These are phyloP conservation scores for Oenanthe javanica DNA, from an alignment of 140 eudicot genomes.

Conservation along the genomic window DNA sequence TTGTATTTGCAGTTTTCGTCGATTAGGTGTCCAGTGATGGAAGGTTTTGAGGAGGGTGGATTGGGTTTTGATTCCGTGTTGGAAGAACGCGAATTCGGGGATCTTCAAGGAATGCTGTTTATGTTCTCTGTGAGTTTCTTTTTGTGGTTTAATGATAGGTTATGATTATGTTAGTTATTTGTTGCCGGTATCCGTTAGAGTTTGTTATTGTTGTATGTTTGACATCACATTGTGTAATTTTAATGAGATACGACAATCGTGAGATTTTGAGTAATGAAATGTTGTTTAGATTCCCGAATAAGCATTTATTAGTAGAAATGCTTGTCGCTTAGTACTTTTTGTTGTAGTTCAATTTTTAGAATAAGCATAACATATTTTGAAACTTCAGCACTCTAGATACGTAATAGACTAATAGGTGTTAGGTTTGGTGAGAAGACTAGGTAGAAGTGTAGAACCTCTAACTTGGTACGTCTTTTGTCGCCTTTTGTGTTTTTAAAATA, in stretches of 20 bases:
- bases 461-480: not conserved
- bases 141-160: not conserved
- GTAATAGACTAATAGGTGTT: not conserved
- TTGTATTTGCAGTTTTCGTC: conserved; percentile 54
- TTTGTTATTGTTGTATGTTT: not conserved
- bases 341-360: not conserved
- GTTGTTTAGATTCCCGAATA: not conserved
- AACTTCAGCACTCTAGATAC: not conserved
- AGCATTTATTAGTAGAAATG: not conserved
- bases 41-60: conserved; percentile 16
- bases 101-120: conserved; percentile 83
- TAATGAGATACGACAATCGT: not conserved
- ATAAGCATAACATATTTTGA: not conserved
- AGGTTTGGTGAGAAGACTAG: not conserved
- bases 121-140: conserved; percentile 83
- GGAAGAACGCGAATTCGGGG: conserved; percentile 65
- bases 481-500: not conserved
- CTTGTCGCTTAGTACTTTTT: not conserved
- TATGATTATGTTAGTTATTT: not conserved
- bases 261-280: not conserved
- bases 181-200: not conserved
- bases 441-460: too few relatives aligned
- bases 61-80: conserved; percentile 40
- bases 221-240: not conserved
- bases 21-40: conserved; percentile 34